Percentiles rank a stretch among this genome's conserved stretches.
Evolutionary conservation across 179 eudicot species (phyloP).

Genomic region (Drosera spatulata): DNA sequence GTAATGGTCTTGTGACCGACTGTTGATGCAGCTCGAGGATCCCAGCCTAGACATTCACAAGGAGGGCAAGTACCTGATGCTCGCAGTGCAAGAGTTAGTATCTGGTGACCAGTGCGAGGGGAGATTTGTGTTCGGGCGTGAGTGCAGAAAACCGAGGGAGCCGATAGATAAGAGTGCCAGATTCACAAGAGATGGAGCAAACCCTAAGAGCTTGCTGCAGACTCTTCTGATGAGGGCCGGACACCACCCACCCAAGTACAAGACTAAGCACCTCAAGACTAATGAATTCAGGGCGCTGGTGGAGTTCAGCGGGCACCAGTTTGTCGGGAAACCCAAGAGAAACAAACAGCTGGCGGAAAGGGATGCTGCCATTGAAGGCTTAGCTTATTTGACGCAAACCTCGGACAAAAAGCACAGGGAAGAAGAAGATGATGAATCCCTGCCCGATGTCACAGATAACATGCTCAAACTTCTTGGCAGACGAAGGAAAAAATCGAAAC

Average conservation of each 20-base stretch:
- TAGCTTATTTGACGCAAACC: conserved; percentile 95
- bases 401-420: conserved; percentile 23
- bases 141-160: conserved; percentile 54
- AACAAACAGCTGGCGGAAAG: conserved; percentile 85
- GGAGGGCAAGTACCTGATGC: conserved; percentile 89
- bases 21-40: conserved; percentile 64
- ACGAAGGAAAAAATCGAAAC: conserved; percentile 38
- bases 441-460: conserved; percentile 88
- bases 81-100: conserved; percentile 81
- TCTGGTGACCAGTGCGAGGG: conserved; percentile 93
- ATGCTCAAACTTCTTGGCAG: conserved; percentile 90
- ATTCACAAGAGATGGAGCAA: conserved; percentile 79
- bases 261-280: conserved; percentile 85
- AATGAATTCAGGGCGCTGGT: conserved; percentile 92
- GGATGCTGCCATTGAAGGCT: conserved; percentile 91
- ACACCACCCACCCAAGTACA: conserved; percentile 95
- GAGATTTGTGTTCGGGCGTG: conserved; percentile 89
- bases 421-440: conserved; percentile 40
- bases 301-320: conserved; percentile 97
- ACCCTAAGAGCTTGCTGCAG: conserved; percentile 92
- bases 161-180: conserved; percentile 22
- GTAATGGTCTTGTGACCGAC: neutral
- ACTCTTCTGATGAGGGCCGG: conserved; percentile 99
- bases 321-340: conserved; percentile 91
- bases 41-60: conserved; percentile 67